Evolutionary conservation across 805 yeast genomes (phyloP).

Genomic region (Candida chauliodis): DNA sequence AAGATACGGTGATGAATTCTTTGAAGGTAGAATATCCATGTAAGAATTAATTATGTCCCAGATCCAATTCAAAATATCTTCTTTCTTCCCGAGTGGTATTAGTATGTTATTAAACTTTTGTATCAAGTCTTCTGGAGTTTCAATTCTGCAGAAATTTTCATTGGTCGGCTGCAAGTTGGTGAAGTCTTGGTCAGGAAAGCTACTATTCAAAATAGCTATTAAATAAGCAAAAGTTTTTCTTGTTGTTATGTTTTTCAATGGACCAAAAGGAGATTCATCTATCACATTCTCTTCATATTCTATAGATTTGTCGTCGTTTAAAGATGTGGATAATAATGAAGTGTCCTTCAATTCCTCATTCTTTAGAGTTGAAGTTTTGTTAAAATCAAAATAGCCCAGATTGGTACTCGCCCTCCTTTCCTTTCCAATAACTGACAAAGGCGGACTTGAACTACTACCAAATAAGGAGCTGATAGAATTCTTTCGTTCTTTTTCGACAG

Average conservation of each 20-base stretch:
- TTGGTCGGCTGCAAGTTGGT: conserved; percentile 81
- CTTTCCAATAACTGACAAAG: conserved; percentile 17
- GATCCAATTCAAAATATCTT: conserved; percentile 54
- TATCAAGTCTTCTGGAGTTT: conserved; percentile 45
- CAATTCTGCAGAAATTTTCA: conserved; percentile 39
- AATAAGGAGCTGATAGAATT: conserved; percentile 33
- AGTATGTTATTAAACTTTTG: conserved; percentile 75
- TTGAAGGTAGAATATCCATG: conserved; percentile 56
- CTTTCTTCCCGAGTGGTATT: conserved; percentile 44
- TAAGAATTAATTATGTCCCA: conserved; percentile 88
- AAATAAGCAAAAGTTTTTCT: conserved; percentile 87
- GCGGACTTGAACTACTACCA: conserved; percentile 38
- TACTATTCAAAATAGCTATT: conserved; percentile 84
- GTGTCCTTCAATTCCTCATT: conserved; percentile 4
- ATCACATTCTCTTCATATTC: conserved; percentile 16
- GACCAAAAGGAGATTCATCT: conserved; percentile 81
- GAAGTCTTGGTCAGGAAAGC: conserved; percentile 96
- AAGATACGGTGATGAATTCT: conserved; percentile 20
- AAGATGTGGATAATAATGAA: conserved; percentile 20
- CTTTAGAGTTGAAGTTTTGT: conserved; percentile 1
- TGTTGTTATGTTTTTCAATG: conserved; percentile 78
- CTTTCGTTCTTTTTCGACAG: conserved; percentile 36
- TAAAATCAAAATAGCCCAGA: conserved; percentile 18
- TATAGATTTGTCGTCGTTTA: conserved; percentile 16
- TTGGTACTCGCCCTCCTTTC: conserved; percentile 26